A percentile compares a stretch with the other conserved stretches of the same genome.
phyloP scores from a whole-genome alignment of 2,329 filamentous ascomycete species.

The Scleromitrula shiraiana region DNA sequence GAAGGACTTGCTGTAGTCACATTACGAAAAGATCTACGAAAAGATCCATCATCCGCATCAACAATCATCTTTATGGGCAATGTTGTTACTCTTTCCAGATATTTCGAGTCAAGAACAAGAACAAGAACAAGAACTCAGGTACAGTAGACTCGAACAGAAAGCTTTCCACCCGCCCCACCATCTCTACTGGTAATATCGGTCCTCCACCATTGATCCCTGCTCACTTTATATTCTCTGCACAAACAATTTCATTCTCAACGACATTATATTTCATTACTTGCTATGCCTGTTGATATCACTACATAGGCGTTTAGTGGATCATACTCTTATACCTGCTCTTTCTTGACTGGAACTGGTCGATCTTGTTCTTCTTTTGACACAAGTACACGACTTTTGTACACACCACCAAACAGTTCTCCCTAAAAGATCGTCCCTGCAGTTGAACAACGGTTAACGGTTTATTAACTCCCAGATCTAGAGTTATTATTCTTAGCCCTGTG shows the following conservation, averaged over 20 bases:
- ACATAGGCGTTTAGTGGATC: constrained; percentile 14
- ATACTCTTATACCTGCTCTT: constrained; percentile 5
- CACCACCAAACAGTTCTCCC: constrained; percentile 11
- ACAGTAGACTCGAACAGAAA: constrained; percentile 3
- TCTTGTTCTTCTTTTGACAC: constrained; percentile 16
- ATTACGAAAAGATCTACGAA: not conserved
- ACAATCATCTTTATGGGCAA: not conserved
- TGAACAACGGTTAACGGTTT: constrained; percentile 11
- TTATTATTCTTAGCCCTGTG: constrained; percentile 20
- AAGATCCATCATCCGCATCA: not conserved
- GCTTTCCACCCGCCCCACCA: constrained; percentile 10
- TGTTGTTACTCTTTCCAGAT: constrained; percentile 4
- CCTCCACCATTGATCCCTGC: constrained; percentile 5
- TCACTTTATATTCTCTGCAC: constrained; percentile 1
- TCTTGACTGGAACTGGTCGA: constrained; percentile 12
- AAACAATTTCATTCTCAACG: constrained; percentile 8
- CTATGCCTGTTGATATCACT: constrained; percentile 13
- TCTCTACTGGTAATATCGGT: constrained; percentile 15
- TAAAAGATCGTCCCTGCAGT: constrained; percentile 24
- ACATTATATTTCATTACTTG: constrained; percentile 16
- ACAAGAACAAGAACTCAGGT: too few relatives aligned
- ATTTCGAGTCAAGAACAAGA: constrained; percentile 6
- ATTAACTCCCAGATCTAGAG: constrained; percentile 21
- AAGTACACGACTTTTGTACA: constrained; percentile 16
- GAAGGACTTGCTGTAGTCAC: constrained; percentile 12